These are phyloP conservation scores for Glycyrrhiza uralensis DNA, from an alignment of 306 rosid genomes.

Conservation along the genomic window DNA sequence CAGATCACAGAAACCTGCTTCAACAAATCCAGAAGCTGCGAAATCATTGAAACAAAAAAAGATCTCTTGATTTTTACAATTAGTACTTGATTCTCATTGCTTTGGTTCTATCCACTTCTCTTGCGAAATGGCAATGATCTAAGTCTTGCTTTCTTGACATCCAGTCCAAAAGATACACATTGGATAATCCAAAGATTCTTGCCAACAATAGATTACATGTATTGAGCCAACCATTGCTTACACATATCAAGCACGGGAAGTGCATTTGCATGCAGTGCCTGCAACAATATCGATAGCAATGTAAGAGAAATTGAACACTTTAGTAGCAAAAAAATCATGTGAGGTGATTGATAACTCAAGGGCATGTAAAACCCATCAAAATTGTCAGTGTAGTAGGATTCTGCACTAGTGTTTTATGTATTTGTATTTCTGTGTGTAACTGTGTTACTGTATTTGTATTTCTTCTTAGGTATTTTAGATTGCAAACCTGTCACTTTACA, in stretches of 20 bases:
- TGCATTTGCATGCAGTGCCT: constrained; percentile 96
- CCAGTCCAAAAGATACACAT: constrained; percentile 13
- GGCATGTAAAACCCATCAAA: not conserved
- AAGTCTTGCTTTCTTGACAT: constrained; percentile 18
- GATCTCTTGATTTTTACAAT: not conserved
- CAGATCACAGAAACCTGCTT: constrained; percentile 22
- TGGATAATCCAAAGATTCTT: constrained; percentile 18
- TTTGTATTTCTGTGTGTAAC: no score
- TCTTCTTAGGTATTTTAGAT: no score
- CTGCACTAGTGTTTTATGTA: no score
- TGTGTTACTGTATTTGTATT: no score
- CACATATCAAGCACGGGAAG: constrained; percentile 99
- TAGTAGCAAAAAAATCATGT: not conserved
- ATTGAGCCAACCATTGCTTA: constrained; percentile 98
- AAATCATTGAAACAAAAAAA: constrained; percentile 3
- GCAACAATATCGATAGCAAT: constrained; percentile 36
- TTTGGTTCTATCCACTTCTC: constrained; percentile 14
- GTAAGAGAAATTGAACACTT: constrained; percentile 15
- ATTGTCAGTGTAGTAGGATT: no score
- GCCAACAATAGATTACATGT: constrained; percentile 55
- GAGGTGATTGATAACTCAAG: constrained; percentile 4
- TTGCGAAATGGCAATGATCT: not conserved
- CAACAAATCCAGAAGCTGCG: constrained; percentile 17
- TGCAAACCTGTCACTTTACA: no score
- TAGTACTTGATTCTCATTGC: not conserved